A percentile compares a stretch with the other conserved stretches of the same genome.
Evolutionary conservation across 2,329 filamentous ascomycete species (phyloP).

Genomic region (Mycogone perniciosa): DNA sequence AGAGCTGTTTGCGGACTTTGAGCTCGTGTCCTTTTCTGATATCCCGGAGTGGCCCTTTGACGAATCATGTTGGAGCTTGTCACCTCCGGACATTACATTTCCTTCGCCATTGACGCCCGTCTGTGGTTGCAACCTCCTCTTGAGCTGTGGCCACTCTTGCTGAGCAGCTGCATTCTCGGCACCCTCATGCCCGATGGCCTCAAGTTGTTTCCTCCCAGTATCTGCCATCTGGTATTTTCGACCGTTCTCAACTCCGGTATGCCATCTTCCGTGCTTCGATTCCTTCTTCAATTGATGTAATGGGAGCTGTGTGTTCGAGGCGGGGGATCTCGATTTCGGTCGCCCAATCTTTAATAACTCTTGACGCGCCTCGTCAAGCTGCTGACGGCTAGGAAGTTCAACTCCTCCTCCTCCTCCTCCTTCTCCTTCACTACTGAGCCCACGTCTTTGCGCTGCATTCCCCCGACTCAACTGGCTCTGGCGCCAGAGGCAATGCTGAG

Average conservation of each 20-base stretch:
- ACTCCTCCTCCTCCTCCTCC: neutral
- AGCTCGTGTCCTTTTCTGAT: neutral
- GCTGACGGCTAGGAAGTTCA: neutral
- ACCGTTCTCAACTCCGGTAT: neutral
- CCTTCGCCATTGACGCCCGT: neutral
- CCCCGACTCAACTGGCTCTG: too few species aligned
- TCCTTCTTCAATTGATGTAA: neutral
- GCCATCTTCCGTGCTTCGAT: neutral
- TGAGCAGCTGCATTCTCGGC: neutral
- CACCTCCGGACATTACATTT: neutral
- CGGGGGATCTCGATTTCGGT: neutral
- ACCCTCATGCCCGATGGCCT: neutral
- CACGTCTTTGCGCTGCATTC: too few species aligned
- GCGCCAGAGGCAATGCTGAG: neutral
- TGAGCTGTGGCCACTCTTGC: conserved; percentile 6
- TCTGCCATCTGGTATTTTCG: neutral
- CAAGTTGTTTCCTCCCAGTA: neutral
- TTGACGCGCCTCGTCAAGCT: neutral
- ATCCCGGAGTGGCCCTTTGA: neutral
- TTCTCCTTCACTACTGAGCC: too few species aligned
- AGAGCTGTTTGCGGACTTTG: conserved; percentile 3
- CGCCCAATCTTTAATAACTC: neutral
- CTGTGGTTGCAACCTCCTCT: neutral
- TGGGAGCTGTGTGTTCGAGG: too few species aligned
- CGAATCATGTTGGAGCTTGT: too few species aligned